These are phyloP conservation scores for Penicillium atrosanguineum DNA, from an alignment of 495 filamentous ascomycete genomes.

Conservation along the genomic window DNA sequence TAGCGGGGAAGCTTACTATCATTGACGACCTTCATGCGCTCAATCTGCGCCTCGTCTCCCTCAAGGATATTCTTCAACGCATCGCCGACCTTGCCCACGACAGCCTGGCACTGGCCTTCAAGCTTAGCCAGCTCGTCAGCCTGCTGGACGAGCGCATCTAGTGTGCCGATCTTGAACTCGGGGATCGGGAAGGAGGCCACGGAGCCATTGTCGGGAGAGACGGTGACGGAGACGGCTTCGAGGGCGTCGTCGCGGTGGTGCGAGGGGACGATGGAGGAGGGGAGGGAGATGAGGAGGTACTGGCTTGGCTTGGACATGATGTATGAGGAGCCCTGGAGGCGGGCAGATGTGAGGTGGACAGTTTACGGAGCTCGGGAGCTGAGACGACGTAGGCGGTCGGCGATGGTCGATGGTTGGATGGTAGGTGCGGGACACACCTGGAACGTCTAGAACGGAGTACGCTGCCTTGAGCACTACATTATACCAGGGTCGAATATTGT, in stretches of 20 bases:
- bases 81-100: constrained; percentile 86
- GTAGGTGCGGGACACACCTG: constrained; percentile 13
- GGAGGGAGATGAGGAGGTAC: constrained; percentile 74
- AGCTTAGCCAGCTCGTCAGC: constrained; percentile 94
- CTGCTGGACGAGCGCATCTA: constrained; percentile 95
- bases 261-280: constrained; percentile 68
- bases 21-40: constrained; percentile 89
- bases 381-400: constrained; percentile 32
- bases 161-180: constrained; percentile 94
- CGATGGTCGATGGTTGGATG: too few relatives aligned
- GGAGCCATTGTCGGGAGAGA: constrained; percentile 72
- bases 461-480: background rate
- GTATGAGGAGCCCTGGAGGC: constrained; percentile 13
- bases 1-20: constrained; percentile 66
- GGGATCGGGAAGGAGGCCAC: constrained; percentile 80
- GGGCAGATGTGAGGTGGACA: constrained; percentile 12
- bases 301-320: constrained; percentile 57
- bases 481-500: background rate
- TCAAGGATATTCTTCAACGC: constrained; percentile 76
- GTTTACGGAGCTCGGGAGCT: constrained; percentile 18
- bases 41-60: constrained; percentile 76
- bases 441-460: background rate
- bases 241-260: constrained; percentile 80
- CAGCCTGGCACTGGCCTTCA: constrained; percentile 70
- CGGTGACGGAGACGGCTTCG: constrained; percentile 63